Base-by-base conservation (phyloP, 2,329 filamentous ascomycete genomes). In the Rasamsonia emersonii region DNA sequence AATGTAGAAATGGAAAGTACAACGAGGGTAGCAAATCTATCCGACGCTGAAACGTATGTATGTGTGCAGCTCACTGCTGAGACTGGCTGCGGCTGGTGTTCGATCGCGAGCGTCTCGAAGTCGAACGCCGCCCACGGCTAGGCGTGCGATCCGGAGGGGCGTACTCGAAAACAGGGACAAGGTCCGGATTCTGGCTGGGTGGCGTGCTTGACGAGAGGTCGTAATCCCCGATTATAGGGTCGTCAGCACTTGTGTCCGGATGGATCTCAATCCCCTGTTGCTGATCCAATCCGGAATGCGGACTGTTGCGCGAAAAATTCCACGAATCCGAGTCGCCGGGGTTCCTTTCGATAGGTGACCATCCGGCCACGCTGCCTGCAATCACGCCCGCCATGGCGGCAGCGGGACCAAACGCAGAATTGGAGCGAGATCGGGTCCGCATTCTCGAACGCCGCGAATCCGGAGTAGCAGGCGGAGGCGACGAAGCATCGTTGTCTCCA, bases 341-440 rank as follows among this genome's bases (percentile, higher is more conserved):
- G 10, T 49, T 39, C 33, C 69, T 59, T 39, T 76, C 74, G 32
- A 78, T 73, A 0, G 64, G 76, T 20, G 74, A 78, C 73, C 73
- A 79, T 24, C 74, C 75, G 24, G 68, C 74, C 42, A 80, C 69
- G 49, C 73, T 77, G 32, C 76, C 75, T n/a, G 75, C 76, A 21
- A 79, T 67, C 28, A 79, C 67, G 43, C 76, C 76, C 15, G 75
- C 75, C 74, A 79, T 78, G 21, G 75, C 76, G 27, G 73, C 67
- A 9, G 73, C 75, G 6, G 75, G 70, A 4, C 71, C 74, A 42
- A 79, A 69, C 1, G 62, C 54, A 2, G 66, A 69, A 51, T 75
- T 79, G 9, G 73, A 77, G 18, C 73, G 66, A 19, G 74, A 77
- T 35, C 75, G 67, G 2, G 62, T 65, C 30, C 70, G 55, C 30